Evolutionary conservation across 2,329 filamentous ascomycete genomes (phyloP), one percentile per base, ranked within the genome.

Genomic region (Fusarium sacchari): DNA sequence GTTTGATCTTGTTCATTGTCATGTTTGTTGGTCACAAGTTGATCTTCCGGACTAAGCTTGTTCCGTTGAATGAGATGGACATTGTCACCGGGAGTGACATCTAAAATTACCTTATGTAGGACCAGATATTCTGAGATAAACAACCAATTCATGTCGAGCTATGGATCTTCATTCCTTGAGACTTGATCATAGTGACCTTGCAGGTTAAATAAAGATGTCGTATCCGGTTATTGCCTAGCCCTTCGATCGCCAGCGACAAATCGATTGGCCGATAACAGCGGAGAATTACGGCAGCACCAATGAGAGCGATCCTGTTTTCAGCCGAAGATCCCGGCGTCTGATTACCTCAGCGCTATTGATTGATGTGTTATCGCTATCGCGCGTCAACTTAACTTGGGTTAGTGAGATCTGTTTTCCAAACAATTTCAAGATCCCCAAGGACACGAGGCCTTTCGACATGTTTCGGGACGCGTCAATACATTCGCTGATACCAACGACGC

Each of bases 11-110:
- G 17, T 74, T 74, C n/a, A 42, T 75, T 1, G 59, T 26, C 14
- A 68, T 74, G 39, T 69, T 75, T n/a, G 18, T 74, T 30, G 72
- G 72, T 12, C 72, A 74, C 18, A 72, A 72, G 50, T 39, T 77
- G 17, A 52, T 75, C 28, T 77, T 77, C 40, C 42, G 17, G n/a
- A 69, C 67, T 9, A 70, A 55, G 18, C 43, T 49, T 9, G 65
- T 69, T 17, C 66, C 67, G 1, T 15, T 69, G 10, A 20, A 5
- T 4, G 66, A 70, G 32, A 69, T 69, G 67, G 67, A 70, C 9
- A 15, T 69, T 6, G 28, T 55, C 4, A 65, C 44, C 2, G 59
- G 67, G 9, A 69, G 65, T 7, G 67, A 69, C 5, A 22, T 64
- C 2, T 69, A 53, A 24, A 18, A 7, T 10, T 22, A 9, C 11